Base-by-base conservation (phyloP, 352 stramenopile genomes). In the Phytophthora palmivora region DNA sequence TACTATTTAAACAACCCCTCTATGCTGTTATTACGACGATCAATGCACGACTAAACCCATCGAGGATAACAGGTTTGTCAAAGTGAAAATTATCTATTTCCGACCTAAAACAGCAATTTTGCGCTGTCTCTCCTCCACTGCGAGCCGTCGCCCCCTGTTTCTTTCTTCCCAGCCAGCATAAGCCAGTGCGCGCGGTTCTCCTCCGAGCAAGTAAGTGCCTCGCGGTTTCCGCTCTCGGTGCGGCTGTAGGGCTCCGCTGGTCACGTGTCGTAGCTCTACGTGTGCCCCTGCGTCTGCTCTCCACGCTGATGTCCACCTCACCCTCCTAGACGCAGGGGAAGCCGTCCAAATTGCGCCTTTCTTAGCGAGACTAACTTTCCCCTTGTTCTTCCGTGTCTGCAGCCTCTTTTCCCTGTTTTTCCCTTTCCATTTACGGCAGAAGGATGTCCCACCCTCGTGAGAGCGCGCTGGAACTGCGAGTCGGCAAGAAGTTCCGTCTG, bases 401-500 rank as follows among this genome's bases (percentile, higher is more conserved):
- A 72, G 62, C 43, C 53, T 54, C 41, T 60, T 63, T 67, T 22
- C 15, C 46, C 57, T 24, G 18, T 54, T 56, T 63, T 56, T 37
- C 19, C 33, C 45, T 45, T 58, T 51, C 38, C 38, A 64, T 33
- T 22, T 22, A 15, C 39, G 14, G 14, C 32, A 34, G 44, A 67
- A 89, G 14, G 32, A 92, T 91, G 82, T 82, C 80, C 15, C 75
- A 87, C 45, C 71, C 59, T 56, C 75, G 80, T 79, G 82, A 92
- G 54, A 91, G 79, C 54, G 85, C 84, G 47, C 58, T 99, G 74
- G 98, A 99, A 84, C 89, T 99, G 28, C 93, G 97, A 60, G 97
- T 99, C 21, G 98, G 97, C 65, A 99, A 99, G 76, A 99, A 99
- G 79, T 99, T 99, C 81, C 95, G 98, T 7, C 87, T 99, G 18